phyloP scores from a whole-genome alignment of 1,284 basidiomycete species.

The Cryptococcus hybrid region DNA sequence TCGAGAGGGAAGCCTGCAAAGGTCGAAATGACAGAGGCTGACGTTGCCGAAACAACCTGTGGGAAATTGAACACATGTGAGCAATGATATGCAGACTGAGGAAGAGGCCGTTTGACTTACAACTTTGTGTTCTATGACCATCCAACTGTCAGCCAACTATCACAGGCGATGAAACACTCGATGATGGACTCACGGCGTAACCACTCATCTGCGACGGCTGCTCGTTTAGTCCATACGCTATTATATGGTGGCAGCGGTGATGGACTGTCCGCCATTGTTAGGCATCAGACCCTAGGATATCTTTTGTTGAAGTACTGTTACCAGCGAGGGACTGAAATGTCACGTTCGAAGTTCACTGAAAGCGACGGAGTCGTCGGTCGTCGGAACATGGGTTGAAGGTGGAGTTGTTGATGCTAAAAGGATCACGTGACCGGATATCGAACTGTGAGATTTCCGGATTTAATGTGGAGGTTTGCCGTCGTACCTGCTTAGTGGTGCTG shows the following conservation, averaged over 20 bases:
- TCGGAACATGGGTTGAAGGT: too few relatives aligned
- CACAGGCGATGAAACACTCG: not conserved
- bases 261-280: constrained; percentile 6
- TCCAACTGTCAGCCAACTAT: not conserved
- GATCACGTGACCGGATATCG: too few relatives aligned
- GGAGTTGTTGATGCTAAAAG: too few relatives aligned
- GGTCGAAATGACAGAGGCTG: constrained; percentile 50
- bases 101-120: constrained; percentile 15
- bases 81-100: not conserved
- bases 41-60: constrained; percentile 47
- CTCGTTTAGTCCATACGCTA: constrained; percentile 32
- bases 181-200: constrained; percentile 28
- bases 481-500: too few relatives aligned
- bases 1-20: constrained; percentile 62
- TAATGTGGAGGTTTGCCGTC: too few relatives aligned
- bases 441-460: too few relatives aligned
- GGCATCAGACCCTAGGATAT: not conserved
- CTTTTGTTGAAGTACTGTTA: not conserved
- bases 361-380: too few relatives aligned
- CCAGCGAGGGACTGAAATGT: too few relatives aligned
- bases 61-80: not conserved
- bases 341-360: too few relatives aligned
- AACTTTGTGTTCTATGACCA: constrained; percentile 35
- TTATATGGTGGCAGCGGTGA: constrained; percentile 14
- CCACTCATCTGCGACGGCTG: constrained; percentile 29